phyloP scores from a whole-genome alignment of 2,329 filamentous ascomycete genomes.

The Pseudogymnoascus verrucosus region DNA sequence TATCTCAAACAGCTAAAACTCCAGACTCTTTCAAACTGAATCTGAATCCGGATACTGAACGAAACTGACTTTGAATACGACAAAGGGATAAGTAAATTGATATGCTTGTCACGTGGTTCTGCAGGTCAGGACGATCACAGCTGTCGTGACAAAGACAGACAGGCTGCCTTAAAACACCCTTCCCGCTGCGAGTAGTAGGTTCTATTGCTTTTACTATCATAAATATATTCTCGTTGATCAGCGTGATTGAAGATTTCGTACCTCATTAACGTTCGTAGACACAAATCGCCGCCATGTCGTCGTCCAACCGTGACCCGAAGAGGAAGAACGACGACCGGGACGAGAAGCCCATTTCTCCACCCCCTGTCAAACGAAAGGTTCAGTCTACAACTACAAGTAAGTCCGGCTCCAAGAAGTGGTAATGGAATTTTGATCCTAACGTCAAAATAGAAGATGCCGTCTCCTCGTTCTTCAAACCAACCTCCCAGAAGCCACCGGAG shows the following conservation, averaged over 20 bases:
- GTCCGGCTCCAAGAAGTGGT: neutral
- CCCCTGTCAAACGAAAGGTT: constrained; percentile 28
- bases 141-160: constrained; percentile 3
- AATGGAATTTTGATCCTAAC: constrained; percentile 13
- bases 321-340: neutral
- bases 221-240: neutral
- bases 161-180: neutral
- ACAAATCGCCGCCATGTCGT: neutral
- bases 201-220: neutral
- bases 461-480: constrained; percentile 79
- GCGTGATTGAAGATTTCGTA: neutral
- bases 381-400: constrained; percentile 29
- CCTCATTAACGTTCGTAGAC: neutral
- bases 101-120: neutral
- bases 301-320: neutral
- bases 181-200: neutral
- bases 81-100: neutral
- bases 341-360: constrained; percentile 24
- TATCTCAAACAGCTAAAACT: neutral
- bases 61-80: neutral
- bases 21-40: neutral
- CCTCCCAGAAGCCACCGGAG: constrained; percentile 76
- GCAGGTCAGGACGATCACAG: neutral
- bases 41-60: neutral
- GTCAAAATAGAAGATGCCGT: constrained; percentile 54